Evolutionary conservation across 2,329 filamentous ascomycete species (phyloP).

Genomic region (Fusarium sp.): DNA sequence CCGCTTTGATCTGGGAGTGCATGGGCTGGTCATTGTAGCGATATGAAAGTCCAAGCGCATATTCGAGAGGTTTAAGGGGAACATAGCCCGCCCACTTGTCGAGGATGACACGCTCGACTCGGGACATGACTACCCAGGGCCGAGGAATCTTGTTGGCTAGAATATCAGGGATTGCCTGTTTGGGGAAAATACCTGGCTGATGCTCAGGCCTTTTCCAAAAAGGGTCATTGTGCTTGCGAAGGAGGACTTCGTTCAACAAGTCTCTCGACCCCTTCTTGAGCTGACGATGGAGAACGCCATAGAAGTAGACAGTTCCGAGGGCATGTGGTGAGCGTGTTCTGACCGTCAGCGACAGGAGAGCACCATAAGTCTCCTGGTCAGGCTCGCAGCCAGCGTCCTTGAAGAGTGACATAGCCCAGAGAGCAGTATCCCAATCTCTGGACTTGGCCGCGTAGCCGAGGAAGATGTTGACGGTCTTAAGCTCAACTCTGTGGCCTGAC

Average conservation of each 20-base stretch:
- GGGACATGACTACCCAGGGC: conserved; percentile 37
- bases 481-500: conserved; percentile 40
- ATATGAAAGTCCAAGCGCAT: conserved; percentile 40
- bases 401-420: conserved; percentile 43
- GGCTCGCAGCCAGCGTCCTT: conserved; percentile 35
- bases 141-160: conserved; percentile 26
- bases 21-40: conserved; percentile 41
- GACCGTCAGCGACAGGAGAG: conserved; percentile 52
- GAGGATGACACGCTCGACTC: conserved; percentile 46
- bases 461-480: conserved; percentile 51
- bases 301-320: conserved; percentile 47
- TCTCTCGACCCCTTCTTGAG: conserved; percentile 40
- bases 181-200: conserved; percentile 44
- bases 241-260: conserved; percentile 40
- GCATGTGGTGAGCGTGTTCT: conserved; percentile 43
- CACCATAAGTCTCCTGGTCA: conserved; percentile 47
- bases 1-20: conserved; percentile 33
- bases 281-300: conserved; percentile 45
- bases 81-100: conserved; percentile 41
- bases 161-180: conserved; percentile 37
- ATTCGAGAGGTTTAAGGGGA: conserved; percentile 42
- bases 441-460: conserved; percentile 45
- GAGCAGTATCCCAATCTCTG: conserved; percentile 46
- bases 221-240: conserved; percentile 31
- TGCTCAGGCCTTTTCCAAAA: conserved; percentile 41